A percentile compares a stretch with the other conserved stretches of the same genome.
phyloP scores from a whole-genome alignment of 208 protist genomes.

The Crithidia acanthocephali region DNA sequence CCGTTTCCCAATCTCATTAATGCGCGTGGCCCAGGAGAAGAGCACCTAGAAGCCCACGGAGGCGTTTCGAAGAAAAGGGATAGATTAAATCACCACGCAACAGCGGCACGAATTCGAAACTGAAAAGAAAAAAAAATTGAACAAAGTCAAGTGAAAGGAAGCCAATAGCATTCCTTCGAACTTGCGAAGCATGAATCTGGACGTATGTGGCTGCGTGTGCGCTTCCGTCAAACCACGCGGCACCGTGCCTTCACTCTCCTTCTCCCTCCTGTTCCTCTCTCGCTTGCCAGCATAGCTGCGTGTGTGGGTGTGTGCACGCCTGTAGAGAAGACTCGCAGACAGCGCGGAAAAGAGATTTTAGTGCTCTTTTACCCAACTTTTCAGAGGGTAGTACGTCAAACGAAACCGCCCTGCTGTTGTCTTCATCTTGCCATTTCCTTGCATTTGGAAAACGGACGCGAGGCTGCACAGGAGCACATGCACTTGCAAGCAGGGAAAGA shows the following conservation, averaged over 20 bases:
- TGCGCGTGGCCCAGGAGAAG: neutral
- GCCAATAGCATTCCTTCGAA: neutral
- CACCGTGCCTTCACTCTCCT: neutral
- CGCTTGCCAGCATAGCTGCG: neutral
- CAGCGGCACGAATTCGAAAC: slow-evolving; percentile 7
- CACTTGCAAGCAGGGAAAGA: neutral
- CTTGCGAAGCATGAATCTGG: neutral
- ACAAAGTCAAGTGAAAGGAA: neutral
- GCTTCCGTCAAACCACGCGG: neutral
- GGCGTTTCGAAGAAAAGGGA: neutral
- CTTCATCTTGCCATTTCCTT: neutral
- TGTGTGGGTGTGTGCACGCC: neutral
- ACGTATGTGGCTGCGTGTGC: neutral
- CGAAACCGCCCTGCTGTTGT: slow-evolving; percentile 7
- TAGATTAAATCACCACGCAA: neutral
- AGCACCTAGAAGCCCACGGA: neutral
- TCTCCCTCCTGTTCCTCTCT: neutral
- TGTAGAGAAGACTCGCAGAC: neutral
- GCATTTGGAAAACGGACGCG: neutral
- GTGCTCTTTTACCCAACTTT: slow-evolving; percentile 7
- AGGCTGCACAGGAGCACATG: neutral
- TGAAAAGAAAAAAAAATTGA: neutral
- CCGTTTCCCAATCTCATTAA: neutral
- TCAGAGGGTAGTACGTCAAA: neutral
- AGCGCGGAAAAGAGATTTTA: slow-evolving; percentile 17